Conservation (phyloP, 73 alveolate genomes). For the Tetrahymena malaccensis region DNA sequence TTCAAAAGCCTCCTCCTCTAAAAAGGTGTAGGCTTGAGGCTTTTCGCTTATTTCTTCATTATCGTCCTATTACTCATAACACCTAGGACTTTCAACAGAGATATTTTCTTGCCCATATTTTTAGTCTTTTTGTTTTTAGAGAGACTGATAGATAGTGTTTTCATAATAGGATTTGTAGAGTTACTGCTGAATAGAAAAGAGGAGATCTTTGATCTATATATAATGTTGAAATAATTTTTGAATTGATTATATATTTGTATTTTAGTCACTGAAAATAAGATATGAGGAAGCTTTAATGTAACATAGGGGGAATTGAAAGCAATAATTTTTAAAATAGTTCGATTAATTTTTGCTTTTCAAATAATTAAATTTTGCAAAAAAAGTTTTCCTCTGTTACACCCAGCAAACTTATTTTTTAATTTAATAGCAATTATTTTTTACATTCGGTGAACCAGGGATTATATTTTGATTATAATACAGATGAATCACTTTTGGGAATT, state of each 20-base stretch:
- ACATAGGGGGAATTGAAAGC: background rate
- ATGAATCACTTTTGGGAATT: background rate
- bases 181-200: background rate
- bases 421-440: background rate
- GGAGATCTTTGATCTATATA: background rate
- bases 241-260: background rate
- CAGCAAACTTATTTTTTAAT: background rate
- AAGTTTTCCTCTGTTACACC: background rate
- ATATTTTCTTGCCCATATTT: background rate
- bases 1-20: background rate
- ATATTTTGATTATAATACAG: background rate
- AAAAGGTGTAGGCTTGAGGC: background rate
- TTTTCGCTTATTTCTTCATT: background rate
- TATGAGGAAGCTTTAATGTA: background rate
- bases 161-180: background rate
- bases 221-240: background rate
- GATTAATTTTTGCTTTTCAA: background rate
- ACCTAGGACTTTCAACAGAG: background rate
- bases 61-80: background rate
- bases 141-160: background rate
- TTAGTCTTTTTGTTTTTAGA: background rate
- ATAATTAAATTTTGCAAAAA: background rate
- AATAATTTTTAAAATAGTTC: background rate
- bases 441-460: background rate
- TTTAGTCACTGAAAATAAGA: background rate